Evolutionary conservation across 139 green algal genomes (phyloP).

Genomic region (Edaphochlamys debaryana): DNA sequence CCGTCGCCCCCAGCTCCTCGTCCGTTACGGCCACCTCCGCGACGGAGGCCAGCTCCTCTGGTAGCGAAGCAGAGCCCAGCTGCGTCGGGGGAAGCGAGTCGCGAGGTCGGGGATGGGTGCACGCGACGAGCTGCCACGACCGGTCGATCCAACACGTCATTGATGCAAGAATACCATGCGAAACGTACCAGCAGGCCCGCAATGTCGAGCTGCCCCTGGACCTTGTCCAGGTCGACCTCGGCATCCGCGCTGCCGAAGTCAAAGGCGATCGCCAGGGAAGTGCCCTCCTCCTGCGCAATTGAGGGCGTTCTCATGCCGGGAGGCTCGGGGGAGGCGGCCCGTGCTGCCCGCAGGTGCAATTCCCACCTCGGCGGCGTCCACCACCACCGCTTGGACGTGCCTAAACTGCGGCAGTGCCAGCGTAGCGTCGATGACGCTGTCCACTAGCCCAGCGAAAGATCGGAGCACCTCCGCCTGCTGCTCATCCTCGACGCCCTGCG

Average conservation of each 20-base stretch:
- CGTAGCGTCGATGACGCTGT: not conserved
- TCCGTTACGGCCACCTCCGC: not conserved
- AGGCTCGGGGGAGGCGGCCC: not conserved
- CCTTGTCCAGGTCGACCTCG: constrained; percentile 19
- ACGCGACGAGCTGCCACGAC: too few species aligned
- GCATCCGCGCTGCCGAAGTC: not conserved
- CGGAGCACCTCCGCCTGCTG: constrained; percentile 5
- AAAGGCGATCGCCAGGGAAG: constrained; percentile 23
- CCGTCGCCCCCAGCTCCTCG: constrained; percentile 12
- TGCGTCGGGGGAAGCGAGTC: not conserved
- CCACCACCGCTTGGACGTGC: constrained; percentile 12
- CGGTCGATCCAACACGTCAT: too few species aligned
- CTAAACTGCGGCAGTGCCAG: constrained; percentile 13
- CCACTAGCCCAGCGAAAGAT: constrained; percentile 15
- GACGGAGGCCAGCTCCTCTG: constrained; percentile 1
- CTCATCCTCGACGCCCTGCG: constrained; percentile 28
- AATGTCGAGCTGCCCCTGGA: constrained; percentile 3
- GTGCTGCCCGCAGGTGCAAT: not conserved
- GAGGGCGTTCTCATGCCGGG: not conserved
- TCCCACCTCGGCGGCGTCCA: constrained; percentile 37
- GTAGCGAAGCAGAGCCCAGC: constrained; percentile 6
- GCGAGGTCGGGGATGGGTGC: not conserved
- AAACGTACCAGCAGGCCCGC: constrained; percentile 15
- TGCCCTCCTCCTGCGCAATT: not conserved
- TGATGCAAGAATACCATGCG: not conserved